Conservation (phyloP, 2,329 filamentous ascomycete genomes). For the Chrysosphaeria jannelii region DNA sequence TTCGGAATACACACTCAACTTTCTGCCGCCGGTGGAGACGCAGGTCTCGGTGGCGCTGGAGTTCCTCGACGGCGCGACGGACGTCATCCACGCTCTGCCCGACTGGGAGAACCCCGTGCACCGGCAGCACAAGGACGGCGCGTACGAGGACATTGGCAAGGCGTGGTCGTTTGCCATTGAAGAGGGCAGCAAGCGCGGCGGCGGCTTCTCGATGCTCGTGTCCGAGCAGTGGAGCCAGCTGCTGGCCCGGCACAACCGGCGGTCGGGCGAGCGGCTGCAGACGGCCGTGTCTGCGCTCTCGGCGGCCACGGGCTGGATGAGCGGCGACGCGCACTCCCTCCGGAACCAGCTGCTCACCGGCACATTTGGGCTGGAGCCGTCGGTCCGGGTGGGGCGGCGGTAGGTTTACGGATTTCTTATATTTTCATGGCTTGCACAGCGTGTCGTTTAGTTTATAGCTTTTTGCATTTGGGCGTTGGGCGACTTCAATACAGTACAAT, state of each 20-base stretch:
- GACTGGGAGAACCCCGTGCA: slow-evolving; percentile 75
- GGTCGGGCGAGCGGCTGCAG: slow-evolving; percentile 53
- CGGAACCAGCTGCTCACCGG: slow-evolving; percentile 30
- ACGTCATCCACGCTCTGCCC: slow-evolving; percentile 66
- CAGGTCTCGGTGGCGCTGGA: slow-evolving; percentile 60
- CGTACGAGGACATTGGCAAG: slow-evolving; percentile 83
- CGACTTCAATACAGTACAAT: too few species aligned
- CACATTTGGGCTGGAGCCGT: slow-evolving; percentile 24
- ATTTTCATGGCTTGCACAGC: background rate
- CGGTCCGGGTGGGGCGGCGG: slow-evolving; percentile 32
- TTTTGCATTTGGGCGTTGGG: too few species aligned
- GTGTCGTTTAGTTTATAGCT: too few species aligned
- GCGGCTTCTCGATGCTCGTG: slow-evolving; percentile 54
- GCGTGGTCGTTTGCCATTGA: slow-evolving; percentile 81
- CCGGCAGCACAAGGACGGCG: slow-evolving; percentile 77
- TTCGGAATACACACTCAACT: slow-evolving; percentile 83
- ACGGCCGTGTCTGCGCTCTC: slow-evolving; percentile 53
- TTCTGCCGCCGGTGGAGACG: slow-evolving; percentile 67
- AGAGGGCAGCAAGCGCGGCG: slow-evolving; percentile 71
- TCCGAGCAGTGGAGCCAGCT: slow-evolving; percentile 81
- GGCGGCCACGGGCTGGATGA: slow-evolving; percentile 38
- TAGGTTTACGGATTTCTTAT: too few species aligned
- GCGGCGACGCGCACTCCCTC: slow-evolving; percentile 23
- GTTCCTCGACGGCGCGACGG: slow-evolving; percentile 71
- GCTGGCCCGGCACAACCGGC: slow-evolving; percentile 61